These are phyloP conservation scores for Eurotiales sp. DNA, from an alignment of 2,329 filamentous ascomycete genomes.

Conservation along the genomic window DNA sequence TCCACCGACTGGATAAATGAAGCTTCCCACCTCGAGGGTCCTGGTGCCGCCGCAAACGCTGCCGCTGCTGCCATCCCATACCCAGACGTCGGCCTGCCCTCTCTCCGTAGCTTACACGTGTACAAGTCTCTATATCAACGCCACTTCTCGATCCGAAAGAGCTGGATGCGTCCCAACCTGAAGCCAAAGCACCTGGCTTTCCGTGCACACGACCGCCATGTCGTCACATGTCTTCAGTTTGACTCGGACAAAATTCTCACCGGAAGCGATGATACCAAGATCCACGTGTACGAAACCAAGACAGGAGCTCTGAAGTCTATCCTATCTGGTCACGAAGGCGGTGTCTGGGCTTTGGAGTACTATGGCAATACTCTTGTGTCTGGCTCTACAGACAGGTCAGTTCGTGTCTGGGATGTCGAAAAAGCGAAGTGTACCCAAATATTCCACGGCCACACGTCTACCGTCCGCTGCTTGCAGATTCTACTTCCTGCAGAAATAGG, in stretches of 20 bases:
- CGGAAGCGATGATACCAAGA: conserved; percentile 94
- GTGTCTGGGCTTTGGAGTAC: conserved; percentile 96
- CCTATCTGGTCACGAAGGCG: conserved; percentile 90
- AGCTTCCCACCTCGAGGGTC: conserved; percentile 64
- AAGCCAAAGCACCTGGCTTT: conserved; percentile 92
- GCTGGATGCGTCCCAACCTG: conserved; percentile 80
- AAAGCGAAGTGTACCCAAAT: conserved; percentile 88
- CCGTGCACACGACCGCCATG: conserved; percentile 90
- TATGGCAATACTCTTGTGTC: conserved; percentile 93
- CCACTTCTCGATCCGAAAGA: conserved; percentile 83
- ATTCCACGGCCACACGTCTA: conserved; percentile 96
- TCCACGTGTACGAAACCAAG: conserved; percentile 97
- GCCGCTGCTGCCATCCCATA: conserved; percentile 80
- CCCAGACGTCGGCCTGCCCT: conserved; percentile 72
- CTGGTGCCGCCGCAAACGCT: conserved; percentile 76
- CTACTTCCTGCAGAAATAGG: conserved; percentile 80
- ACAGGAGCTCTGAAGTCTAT: conserved; percentile 80
- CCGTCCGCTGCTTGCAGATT: conserved; percentile 92
- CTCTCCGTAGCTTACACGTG: conserved; percentile 78
- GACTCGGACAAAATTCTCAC: conserved; percentile 98
- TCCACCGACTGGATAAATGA: conserved; percentile 46
- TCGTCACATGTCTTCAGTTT: conserved; percentile 96
- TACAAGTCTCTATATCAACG: conserved; percentile 96
- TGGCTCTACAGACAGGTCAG: conserved; percentile 90
- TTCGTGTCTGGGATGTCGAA: conserved; percentile 99